phyloP scores from a whole-genome alignment of 495 filamentous ascomycete species.

The Xanthoparmelia taractica region DNA sequence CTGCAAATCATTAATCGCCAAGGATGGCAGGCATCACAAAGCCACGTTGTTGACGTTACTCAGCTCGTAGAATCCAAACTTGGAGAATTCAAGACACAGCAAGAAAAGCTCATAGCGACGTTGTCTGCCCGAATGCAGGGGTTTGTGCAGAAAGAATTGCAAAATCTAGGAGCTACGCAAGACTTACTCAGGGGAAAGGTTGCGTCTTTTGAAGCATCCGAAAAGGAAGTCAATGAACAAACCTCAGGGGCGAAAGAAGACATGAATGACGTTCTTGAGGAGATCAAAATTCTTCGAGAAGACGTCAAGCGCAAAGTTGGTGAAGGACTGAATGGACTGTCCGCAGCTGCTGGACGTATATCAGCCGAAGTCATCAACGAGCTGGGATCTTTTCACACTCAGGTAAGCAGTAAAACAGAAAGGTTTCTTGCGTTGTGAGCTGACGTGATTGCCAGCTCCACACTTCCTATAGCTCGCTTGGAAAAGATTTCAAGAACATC shows the following conservation, averaged over 20 bases:
- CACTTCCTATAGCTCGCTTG: conserved; percentile 75
- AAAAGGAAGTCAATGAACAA: conserved; percentile 58
- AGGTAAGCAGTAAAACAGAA: conserved; percentile 36
- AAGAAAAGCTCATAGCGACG: conserved; percentile 56
- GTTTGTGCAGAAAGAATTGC: conserved; percentile 66
- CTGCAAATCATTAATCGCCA: conserved; percentile 71
- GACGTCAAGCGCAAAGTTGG: conserved; percentile 80
- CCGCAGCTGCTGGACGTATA: conserved; percentile 77
- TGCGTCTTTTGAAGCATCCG: conserved; percentile 54
- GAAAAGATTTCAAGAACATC: conserved; percentile 76
- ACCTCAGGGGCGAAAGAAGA: conserved; percentile 67
- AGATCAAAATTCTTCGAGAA: conserved; percentile 80
- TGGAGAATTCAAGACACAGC: conserved; percentile 57
- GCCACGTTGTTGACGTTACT: conserved; percentile 65
- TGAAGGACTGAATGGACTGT: conserved; percentile 75
- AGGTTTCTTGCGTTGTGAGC: background rate
- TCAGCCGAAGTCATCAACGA: conserved; percentile 86
- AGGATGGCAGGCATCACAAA: conserved; percentile 69
- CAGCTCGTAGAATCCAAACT: conserved; percentile 65
- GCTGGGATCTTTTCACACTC: conserved; percentile 68
- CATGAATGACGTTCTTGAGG: conserved; percentile 85
- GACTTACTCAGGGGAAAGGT: conserved; percentile 60
- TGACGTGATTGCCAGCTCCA: conserved; percentile 49
- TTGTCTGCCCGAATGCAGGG: conserved; percentile 61
- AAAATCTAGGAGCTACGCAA: conserved; percentile 57